A percentile compares a stretch with the other conserved stretches of the same genome.
Evolutionary conservation across 1,284 basidiomycete species (phyloP).

Genomic region (Ustilago tritici): DNA sequence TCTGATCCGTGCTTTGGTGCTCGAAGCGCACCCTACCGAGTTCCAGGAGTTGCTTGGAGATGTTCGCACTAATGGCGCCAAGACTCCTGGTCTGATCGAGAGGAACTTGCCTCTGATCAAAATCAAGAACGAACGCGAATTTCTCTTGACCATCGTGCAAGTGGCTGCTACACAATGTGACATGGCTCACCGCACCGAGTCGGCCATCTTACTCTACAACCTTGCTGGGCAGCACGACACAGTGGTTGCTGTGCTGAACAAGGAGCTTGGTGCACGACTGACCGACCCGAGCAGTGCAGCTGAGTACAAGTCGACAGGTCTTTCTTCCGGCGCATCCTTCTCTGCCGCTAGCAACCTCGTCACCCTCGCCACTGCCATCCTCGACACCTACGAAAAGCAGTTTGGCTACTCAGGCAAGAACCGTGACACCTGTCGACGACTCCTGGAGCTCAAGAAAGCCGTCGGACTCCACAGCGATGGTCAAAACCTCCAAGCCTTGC

Average conservation of each 20-base stretch:
- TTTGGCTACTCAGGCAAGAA: conserved; percentile 81
- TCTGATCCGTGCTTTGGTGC: conserved; percentile 86
- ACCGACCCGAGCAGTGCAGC: conserved; percentile 56
- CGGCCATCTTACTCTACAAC: conserved; percentile 96
- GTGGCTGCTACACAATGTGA: conserved; percentile 82
- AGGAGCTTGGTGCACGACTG: conserved; percentile 81
- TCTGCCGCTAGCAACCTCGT: conserved; percentile 80
- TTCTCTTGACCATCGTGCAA: conserved; percentile 84
- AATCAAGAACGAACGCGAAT: conserved; percentile 79
- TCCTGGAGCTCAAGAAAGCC: conserved; percentile 86
- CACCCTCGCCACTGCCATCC: conserved; percentile 82
- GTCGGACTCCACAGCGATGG: conserved; percentile 81
- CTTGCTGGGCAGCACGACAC: conserved; percentile 90
- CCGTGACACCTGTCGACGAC: conserved; percentile 75
- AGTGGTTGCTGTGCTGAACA: conserved; percentile 87
- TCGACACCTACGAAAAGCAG: conserved; percentile 83
- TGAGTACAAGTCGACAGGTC: conserved; percentile 42
- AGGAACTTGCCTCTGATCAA: conserved; percentile 82
- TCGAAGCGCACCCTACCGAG: conserved; percentile 78
- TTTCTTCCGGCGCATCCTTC: conserved; percentile 70
- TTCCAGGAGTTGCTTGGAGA: conserved; percentile 90
- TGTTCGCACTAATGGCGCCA: conserved; percentile 86
- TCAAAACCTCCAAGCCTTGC: conserved; percentile 80
- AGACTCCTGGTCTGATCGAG: conserved; percentile 88
- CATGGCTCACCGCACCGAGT: conserved; percentile 79